Conservation (phyloP, 345 rosid species). For the Nephelium lappaceum region DNA sequence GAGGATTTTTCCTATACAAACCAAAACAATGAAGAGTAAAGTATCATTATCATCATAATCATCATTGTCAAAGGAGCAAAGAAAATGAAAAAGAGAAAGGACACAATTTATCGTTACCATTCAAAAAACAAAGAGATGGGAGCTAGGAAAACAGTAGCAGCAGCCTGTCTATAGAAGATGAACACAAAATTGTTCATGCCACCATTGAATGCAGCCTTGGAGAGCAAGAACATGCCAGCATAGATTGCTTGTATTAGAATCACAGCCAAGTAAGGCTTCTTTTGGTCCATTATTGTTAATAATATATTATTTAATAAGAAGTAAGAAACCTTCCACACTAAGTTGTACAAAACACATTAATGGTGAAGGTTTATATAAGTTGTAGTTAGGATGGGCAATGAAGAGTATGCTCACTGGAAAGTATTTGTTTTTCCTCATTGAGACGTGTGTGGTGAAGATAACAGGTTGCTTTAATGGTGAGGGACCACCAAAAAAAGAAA, state of each 20-base stretch:
- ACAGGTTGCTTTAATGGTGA: background rate
- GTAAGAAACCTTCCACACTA: background rate
- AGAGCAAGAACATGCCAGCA: slow-evolving; percentile 86
- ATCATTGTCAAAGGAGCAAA: background rate
- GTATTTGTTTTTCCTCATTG: slow-evolving; percentile 10
- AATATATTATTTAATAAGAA: background rate
- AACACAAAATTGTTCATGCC: slow-evolving; percentile 92
- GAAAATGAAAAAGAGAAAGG: background rate
- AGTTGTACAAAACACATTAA: background rate
- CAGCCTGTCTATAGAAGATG: slow-evolving; percentile 82
- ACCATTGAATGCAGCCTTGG: slow-evolving; percentile 81
- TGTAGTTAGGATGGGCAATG: background rate
- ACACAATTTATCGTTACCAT: slow-evolving; percentile 42
- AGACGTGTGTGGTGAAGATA: slow-evolving; percentile 32
- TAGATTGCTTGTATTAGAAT: slow-evolving; percentile 69
- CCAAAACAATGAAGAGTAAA: background rate
- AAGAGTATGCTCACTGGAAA: slow-evolving; percentile 4
- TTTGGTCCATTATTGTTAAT: slow-evolving; percentile 38
- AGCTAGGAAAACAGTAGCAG: slow-evolving; percentile 68
- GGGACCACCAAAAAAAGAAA: slow-evolving; percentile 18
- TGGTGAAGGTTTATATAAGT: slow-evolving; percentile 10
- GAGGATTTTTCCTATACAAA: slow-evolving; percentile 67
- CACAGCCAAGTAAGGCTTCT: slow-evolving; percentile 61
- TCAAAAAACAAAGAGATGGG: slow-evolving; percentile 74
- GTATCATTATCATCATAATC: background rate